Conservation (phyloP, 2,329 filamentous ascomycete species). For the Fusarium sp. region DNA sequence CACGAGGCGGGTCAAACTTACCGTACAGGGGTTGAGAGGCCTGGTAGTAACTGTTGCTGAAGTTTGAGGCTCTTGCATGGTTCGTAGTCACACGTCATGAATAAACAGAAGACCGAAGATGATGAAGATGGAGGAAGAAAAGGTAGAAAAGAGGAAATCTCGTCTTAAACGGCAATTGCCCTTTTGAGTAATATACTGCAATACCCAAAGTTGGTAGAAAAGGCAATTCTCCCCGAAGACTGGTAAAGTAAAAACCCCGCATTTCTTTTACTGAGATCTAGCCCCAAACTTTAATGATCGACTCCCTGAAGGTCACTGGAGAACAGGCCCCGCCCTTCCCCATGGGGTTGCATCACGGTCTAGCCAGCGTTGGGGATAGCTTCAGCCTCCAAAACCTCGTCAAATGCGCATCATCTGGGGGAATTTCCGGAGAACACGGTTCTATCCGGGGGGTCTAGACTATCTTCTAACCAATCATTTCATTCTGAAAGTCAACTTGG, state of each 20-base stretch:
- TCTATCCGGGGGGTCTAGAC: slow-evolving; percentile 18
- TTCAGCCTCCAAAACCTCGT: slow-evolving; percentile 5
- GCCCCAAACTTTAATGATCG: slow-evolving; percentile 8
- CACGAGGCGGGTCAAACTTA: slow-evolving; percentile 14
- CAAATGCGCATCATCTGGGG: slow-evolving; percentile 25
- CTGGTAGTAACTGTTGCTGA: slow-evolving; percentile 18
- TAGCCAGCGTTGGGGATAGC: slow-evolving; percentile 3
- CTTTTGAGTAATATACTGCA: slow-evolving; percentile 7
- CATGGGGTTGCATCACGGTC: slow-evolving; percentile 19
- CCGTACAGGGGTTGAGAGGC: slow-evolving; percentile 40
- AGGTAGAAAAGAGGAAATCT: background rate
- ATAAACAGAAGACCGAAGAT: background rate
- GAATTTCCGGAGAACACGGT: slow-evolving; percentile 11
- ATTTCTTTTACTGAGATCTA: background rate
- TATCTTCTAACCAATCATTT: slow-evolving; percentile 21
- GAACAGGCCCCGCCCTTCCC: slow-evolving; percentile 19
- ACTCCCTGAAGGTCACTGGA: slow-evolving; percentile 5
- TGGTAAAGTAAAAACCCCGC: slow-evolving; percentile 15
- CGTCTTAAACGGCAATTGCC: slow-evolving; percentile 30
- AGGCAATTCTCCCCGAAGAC: slow-evolving; percentile 8
- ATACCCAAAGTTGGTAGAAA: background rate
- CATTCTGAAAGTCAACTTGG: background rate
- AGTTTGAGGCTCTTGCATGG: slow-evolving; percentile 36
- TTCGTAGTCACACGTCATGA: slow-evolving; percentile 14
- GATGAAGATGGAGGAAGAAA: slow-evolving; percentile 8